phyloP scores from a whole-genome alignment of 176 grass and related monocot species.

The Ampelocalamus luodianensis region DNA sequence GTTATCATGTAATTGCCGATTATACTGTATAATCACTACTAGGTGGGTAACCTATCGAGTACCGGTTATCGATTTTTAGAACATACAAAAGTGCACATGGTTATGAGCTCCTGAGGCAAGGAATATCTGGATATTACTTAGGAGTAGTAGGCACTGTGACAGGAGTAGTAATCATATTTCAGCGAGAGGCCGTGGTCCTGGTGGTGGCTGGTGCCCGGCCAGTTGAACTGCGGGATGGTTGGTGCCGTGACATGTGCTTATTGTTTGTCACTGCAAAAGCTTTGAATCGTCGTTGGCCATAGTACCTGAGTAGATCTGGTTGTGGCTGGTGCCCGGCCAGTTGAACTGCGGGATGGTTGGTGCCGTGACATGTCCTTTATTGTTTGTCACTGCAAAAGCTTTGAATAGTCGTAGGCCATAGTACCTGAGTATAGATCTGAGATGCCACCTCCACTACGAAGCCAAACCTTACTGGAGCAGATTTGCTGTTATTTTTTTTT shows the following conservation, averaged over 20 bases:
- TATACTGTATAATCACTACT: no score
- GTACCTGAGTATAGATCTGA: conserved; percentile 58
- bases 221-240: conserved; percentile 46
- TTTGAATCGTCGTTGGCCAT: conserved; percentile 2
- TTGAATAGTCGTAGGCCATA: conserved; percentile 2
- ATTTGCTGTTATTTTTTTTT: conserved; percentile 58
- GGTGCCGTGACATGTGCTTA: conserved; percentile 30
- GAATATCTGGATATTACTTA: conserved; percentile 34
- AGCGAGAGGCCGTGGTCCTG: background rate
- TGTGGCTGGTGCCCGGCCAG: conserved; percentile 28
- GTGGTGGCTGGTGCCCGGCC: conserved; percentile 29
- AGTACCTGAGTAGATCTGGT: conserved; percentile 53
- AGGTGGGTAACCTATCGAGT: no score
- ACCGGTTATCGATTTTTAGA: no score
- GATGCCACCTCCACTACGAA: conserved; percentile 41
- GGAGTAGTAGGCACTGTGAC: background rate
- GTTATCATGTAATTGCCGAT: no score
- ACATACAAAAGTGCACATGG: conserved; percentile 34
- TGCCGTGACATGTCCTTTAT: conserved; percentile 29
- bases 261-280: conserved; percentile 17
- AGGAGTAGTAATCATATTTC: conserved; percentile 31
- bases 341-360: conserved; percentile 46
- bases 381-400: conserved; percentile 10
- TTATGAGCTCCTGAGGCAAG: conserved; percentile 30
- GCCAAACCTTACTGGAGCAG: conserved; percentile 31